Percentiles rank a stretch among this genome's conserved stretches.
phyloP scores from a whole-genome alignment of 2,329 filamentous ascomycete genomes.

The Pseudogymnoascus sp. region DNA sequence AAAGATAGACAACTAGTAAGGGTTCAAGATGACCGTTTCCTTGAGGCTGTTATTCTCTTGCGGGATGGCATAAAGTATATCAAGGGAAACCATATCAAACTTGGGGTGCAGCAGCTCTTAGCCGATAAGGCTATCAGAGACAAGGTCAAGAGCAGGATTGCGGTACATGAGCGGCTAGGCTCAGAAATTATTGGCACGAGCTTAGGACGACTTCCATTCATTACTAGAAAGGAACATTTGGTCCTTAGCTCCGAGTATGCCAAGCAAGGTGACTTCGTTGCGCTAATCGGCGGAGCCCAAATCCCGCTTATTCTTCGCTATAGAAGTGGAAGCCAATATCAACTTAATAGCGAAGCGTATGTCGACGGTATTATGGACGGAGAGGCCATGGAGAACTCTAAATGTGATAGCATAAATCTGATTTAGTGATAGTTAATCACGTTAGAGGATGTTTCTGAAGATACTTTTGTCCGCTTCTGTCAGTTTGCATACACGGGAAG shows the following conservation, averaged over 20 bases:
- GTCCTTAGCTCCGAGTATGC: slow-evolving; percentile 12
- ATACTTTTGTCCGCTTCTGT: too few relatives aligned
- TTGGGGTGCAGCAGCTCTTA: slow-evolving; percentile 8
- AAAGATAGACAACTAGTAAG: slow-evolving; percentile 7
- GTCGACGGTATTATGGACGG: slow-evolving; percentile 25
- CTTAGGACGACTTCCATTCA: slow-evolving; percentile 14
- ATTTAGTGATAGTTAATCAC: slow-evolving; percentile 5
- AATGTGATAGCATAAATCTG: slow-evolving; percentile 11
- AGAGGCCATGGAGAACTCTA: slow-evolving; percentile 14
- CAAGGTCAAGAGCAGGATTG: slow-evolving; percentile 9
- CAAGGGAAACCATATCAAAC: slow-evolving; percentile 11
- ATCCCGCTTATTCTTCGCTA: slow-evolving; percentile 11
- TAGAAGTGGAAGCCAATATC: slow-evolving; percentile 14
- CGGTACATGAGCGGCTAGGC: not conserved
- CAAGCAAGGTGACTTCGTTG: slow-evolving; percentile 10
- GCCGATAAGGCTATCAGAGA: slow-evolving; percentile 6
- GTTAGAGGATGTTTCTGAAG: too few relatives aligned
- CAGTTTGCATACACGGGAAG: too few relatives aligned
- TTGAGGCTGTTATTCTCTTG: slow-evolving; percentile 9
- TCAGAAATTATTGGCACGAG: slow-evolving; percentile 12
- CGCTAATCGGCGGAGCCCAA: slow-evolving; percentile 10
- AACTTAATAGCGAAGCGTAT: slow-evolving; percentile 24
- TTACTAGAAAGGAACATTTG: slow-evolving; percentile 14
- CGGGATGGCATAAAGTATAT: slow-evolving; percentile 12
- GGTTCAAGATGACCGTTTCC: slow-evolving; percentile 10